Base-by-base conservation (phyloP, 805 yeast genomes). In the Starmera quercuum region DNA sequence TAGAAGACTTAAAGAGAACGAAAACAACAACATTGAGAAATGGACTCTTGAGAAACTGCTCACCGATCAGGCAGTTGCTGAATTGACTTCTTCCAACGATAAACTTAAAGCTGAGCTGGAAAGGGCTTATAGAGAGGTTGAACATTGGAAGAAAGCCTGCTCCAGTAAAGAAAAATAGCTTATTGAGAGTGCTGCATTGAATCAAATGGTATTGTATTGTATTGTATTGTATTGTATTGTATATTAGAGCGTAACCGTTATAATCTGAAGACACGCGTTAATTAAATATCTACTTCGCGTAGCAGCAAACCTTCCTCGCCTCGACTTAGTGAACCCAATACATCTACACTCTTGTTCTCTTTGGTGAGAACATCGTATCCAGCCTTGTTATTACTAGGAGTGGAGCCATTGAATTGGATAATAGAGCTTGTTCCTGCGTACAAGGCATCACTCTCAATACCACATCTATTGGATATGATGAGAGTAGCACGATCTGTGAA, bases 21-120 rank as follows among this genome's bases (percentile, higher is more conserved):
- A 88, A 59, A 79, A 76, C 58, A 78, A 82, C 49, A 83, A 84
- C 54, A 80, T 86, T 49, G 96, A 90, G 60, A 90, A 92, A 64
- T 85, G 95, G 85, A 88, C 97, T 6, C 68, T 90, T 51, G 97
- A 90, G 59, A 90, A 90, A 63, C 70, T 92, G 41, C 69, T 87
- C 42, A 81, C 90, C 24, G 97, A 88, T 57, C 97, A 90, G 61
- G 87, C 90, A 10, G 81, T 87, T 33, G 75, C 82, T 41, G 95
- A 88, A 59, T 71, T 90, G 46, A 74, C 83, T 34, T 78, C 83
- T 27, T 76, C 87, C 11, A 90, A 88, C 63, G 95, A 86, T 50
- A 83, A 85, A 59, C 71, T 90, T 56, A 87, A 86, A 62, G 72
- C 70, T 35, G 97, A 88, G 61, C 71, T 90, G 49, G 95, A 85